A percentile compares a stretch with the other conserved stretches of the same genome.
Evolutionary conservation across 176 grass and related monocot genomes (phyloP).

Genomic region (Phoenix roebelenii): DNA sequence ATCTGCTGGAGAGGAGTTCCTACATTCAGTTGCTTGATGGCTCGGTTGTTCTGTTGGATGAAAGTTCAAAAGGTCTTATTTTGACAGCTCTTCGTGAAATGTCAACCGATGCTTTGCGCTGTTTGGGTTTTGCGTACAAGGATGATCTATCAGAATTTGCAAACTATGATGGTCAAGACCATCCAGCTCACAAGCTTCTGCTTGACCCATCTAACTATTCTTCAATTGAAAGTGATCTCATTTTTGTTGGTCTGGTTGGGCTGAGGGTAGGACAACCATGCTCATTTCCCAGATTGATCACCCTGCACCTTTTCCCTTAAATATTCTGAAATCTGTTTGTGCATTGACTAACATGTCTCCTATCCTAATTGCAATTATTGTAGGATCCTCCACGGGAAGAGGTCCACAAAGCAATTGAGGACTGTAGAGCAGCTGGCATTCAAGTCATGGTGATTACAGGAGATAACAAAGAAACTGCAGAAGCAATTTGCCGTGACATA

Average conservation of each 20-base stretch:
- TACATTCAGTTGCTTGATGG: conserved; percentile 82
- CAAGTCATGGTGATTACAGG: conserved; percentile 97
- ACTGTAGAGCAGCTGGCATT: conserved; percentile 93
- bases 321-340: too few relatives aligned
- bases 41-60: conserved; percentile 58
- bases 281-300: not conserved
- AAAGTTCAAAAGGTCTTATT: conserved; percentile 48
- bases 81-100: conserved; percentile 65
- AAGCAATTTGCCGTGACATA: conserved; percentile 94
- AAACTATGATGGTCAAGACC: conserved; percentile 85
- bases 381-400: conserved; percentile 98
- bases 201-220: conserved; percentile 90
- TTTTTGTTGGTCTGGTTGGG: conserved; percentile 74
- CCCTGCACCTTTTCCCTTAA: not conserved
- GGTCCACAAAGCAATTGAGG: conserved; percentile 86
- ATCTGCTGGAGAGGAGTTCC: conserved; percentile 68
- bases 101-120: conserved; percentile 87
- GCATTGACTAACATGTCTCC: not conserved
- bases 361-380: conserved; percentile 12
- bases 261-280: conserved; percentile 56
- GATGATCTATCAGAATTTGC: conserved; percentile 65
- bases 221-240: conserved; percentile 62
- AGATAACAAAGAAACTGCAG: conserved; percentile 98
- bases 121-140: conserved; percentile 93
- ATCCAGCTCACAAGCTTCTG: conserved; percentile 88